Conservation (phyloP, 352 stramenopile genomes). For the Phytophthora fragariaefolia region DNA sequence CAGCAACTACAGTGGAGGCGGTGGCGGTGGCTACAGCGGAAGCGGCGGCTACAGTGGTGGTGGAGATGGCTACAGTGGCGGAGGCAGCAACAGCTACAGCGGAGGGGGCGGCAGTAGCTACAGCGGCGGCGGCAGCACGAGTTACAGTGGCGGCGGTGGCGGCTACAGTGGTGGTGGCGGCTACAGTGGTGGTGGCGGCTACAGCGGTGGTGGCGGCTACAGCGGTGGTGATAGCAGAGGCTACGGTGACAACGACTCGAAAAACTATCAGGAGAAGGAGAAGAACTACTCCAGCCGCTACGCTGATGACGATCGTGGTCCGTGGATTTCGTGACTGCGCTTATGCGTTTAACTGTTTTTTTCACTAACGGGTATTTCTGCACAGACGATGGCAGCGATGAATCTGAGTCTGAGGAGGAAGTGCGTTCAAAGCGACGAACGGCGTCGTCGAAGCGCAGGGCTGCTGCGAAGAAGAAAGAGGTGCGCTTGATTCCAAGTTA, state of each 20-base stretch:
- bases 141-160: constrained; percentile 46
- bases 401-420: constrained; percentile 80
- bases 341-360: not conserved
- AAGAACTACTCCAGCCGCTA: constrained; percentile 81
- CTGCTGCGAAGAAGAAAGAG: constrained; percentile 77
- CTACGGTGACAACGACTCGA: constrained; percentile 55
- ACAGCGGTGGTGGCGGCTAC: constrained; percentile 42
- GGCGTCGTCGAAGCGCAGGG: constrained; percentile 68
- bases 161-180: constrained; percentile 43
- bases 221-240: constrained; percentile 44
- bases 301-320: constrained; percentile 60
- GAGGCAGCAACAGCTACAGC: constrained; percentile 47
- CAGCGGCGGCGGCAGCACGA: constrained; percentile 42
- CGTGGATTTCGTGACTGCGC: not conserved
- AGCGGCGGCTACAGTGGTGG: constrained; percentile 40
- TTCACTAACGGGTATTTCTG: not conserved
- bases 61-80: constrained; percentile 42
- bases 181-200: constrained; percentile 41
- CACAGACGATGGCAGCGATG: constrained; percentile 62
- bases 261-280: constrained; percentile 61
- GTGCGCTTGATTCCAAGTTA: constrained; percentile 26
- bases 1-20: constrained; percentile 42
- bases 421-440: constrained; percentile 62
- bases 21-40: constrained; percentile 39
- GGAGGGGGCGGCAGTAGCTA: constrained; percentile 28